Evolutionary conservation across 768 basidiomycete genomes (phyloP), one percentile per base, ranked within the genome.

Genomic region (Ramaria sp.): DNA sequence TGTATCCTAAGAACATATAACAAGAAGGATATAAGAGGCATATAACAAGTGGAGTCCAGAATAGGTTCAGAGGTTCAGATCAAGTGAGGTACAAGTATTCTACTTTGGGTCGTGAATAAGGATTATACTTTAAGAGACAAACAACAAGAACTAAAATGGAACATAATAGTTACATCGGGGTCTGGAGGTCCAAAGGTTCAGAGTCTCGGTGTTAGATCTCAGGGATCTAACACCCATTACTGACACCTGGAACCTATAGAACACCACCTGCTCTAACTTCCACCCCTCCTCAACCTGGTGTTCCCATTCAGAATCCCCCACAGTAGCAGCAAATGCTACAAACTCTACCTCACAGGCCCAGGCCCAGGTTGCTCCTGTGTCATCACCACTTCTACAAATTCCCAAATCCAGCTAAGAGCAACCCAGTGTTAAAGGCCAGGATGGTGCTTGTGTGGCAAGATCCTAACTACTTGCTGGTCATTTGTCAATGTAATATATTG

Each of bases 391-490:
- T 3, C 63, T 64, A 1, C 64, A 62, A n/a, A 60, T 62, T 19
- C 69, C 87, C 86, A 1, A 76, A 82, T 63, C 74, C 78, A 7
- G 69, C 74, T 5, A 86, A 90, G 71, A 81, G 76, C 13, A 84
- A 87, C 63, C 79, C 84, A 11, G 75, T 80, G 1, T 81, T 88
- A 64, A 91, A 90, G 75, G 88, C 89, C 67, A 71, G 75, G 13
- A 88, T 86, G 1, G 76, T 77, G 20, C 73, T 92, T 45, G 86
- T 90, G 67, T 88, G 83, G 68, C 66, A 72, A 13, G 86, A 92
- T 63, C 71, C 89, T 0, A 89, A 91, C 64, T 90, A 88, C 67
- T 82, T 79, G 57, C 85, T 88, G 4, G 90, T 90, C 62, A 46
- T 83, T 75, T 41, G 19, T n/a, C 19, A 3, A 59, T 58, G 7